These are phyloP conservation scores for Aspergillus haitiensis DNA, from an alignment of 495 filamentous ascomycete species.

Conservation along the genomic window DNA sequence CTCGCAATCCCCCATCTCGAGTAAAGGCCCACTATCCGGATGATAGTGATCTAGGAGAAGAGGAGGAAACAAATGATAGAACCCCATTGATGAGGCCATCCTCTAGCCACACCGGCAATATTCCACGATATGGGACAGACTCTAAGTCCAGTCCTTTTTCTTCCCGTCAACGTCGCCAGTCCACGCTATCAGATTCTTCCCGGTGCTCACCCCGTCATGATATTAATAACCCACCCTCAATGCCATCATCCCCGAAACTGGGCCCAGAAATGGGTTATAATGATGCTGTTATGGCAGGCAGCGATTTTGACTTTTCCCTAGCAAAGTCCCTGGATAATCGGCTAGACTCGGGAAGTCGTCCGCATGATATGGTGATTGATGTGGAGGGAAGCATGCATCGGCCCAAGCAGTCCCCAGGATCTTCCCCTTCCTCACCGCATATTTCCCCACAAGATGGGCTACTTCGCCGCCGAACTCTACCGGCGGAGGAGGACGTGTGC, in stretches of 20 bases:
- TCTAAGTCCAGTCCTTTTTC: conserved; percentile 32
- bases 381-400: conserved; percentile 52
- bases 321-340: conserved; percentile 38
- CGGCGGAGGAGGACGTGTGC: conserved; percentile 87
- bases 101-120: conserved; percentile 28
- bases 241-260: conserved; percentile 71
- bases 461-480: conserved; percentile 51
- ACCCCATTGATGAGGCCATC: conserved; percentile 42
- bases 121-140: conserved; percentile 44
- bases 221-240: conserved; percentile 95
- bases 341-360: conserved; percentile 24
- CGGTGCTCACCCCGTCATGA: conserved; percentile 55
- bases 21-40: conserved; percentile 35
- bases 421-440: conserved; percentile 35
- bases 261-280: conserved; percentile 67
- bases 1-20: conserved; percentile 32
- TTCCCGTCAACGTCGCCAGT: conserved; percentile 31
- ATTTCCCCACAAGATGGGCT: conserved; percentile 36
- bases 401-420: conserved; percentile 31
- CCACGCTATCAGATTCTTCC: conserved; percentile 35
- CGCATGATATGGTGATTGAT: conserved; percentile 57
- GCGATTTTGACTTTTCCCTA: conserved; percentile 44
- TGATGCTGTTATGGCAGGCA: conserved; percentile 69
- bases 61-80: conserved; percentile 36
- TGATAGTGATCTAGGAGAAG: conserved; percentile 50